These are phyloP conservation scores for Simmondsia chinensis DNA, from an alignment of 148 eudicot genomes.

Conservation along the genomic window DNA sequence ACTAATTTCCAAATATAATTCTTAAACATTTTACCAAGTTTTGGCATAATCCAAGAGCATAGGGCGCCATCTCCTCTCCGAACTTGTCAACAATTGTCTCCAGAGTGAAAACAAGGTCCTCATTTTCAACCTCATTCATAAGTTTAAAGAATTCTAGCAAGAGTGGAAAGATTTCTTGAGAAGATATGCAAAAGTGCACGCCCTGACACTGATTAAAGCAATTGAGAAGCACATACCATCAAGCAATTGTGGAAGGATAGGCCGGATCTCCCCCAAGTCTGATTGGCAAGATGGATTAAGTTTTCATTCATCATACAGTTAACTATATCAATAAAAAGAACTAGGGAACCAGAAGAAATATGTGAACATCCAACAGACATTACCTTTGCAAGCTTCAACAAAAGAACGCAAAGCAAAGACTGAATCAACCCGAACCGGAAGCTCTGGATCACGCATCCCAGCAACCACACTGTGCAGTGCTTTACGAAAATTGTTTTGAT, in stretches of 20 bases:
- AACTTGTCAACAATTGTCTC: slow-evolving; percentile 99
- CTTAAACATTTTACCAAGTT: slow-evolving; percentile 55
- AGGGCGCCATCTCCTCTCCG: slow-evolving; percentile 99
- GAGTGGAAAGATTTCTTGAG: background rate
- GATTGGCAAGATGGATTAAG: slow-evolving; percentile 18
- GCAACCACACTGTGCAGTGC: slow-evolving; percentile 94
- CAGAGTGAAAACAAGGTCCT: slow-evolving; percentile 98
- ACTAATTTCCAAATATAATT: slow-evolving; percentile 1
- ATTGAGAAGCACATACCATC: slow-evolving; percentile 45
- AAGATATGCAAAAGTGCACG: background rate
- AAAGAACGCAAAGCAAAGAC: slow-evolving; percentile 95
- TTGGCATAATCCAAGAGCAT: slow-evolving; percentile 97
- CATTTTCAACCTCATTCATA: slow-evolving; percentile 98
- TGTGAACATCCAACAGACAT: background rate
- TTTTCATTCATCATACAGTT: background rate
- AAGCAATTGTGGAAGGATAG: slow-evolving; percentile 92
- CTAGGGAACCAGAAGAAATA: background rate
- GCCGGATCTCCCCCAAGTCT: slow-evolving; percentile 90
- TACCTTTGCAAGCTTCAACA: slow-evolving; percentile 98
- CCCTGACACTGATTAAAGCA: background rate
- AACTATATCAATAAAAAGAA: background rate
- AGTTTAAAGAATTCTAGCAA: slow-evolving; percentile 86
- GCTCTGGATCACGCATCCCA: slow-evolving; percentile 95
- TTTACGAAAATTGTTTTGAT: slow-evolving; percentile 78
- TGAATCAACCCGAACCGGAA: slow-evolving; percentile 97